Percentiles rank a stretch among this genome's conserved stretches.
Evolutionary conservation across 2,329 filamentous ascomycete species (phyloP).

Genomic region (Dendrostoma leiphaemia): DNA sequence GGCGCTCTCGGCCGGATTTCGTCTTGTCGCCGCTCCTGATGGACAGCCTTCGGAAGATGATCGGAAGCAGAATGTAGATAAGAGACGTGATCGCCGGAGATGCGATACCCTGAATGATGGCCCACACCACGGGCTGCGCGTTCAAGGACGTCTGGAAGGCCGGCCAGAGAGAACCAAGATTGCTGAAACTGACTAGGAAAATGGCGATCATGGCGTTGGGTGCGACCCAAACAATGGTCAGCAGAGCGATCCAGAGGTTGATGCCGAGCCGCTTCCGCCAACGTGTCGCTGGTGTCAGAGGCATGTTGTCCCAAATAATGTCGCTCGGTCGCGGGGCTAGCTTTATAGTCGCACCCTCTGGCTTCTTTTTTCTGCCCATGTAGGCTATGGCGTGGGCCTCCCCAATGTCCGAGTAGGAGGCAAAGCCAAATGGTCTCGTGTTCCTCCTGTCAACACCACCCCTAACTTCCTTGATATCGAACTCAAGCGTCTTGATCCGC

Average conservation of each 20-base stretch:
- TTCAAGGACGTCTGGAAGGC: constrained; percentile 67
- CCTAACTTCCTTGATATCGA: constrained; percentile 80
- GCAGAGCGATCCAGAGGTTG: constrained; percentile 75
- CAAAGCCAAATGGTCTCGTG: constrained; percentile 89
- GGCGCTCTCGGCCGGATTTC: constrained; percentile 87
- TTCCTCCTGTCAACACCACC: constrained; percentile 81
- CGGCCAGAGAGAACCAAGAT: constrained; percentile 77
- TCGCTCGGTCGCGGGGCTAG: constrained; percentile 87
- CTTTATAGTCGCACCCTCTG: constrained; percentile 71
- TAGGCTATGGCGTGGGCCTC: constrained; percentile 89
- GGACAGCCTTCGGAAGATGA: constrained; percentile 85
- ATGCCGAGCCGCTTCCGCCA: constrained; percentile 74
- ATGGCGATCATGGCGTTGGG: constrained; percentile 94
- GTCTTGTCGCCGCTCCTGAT: constrained; percentile 83
- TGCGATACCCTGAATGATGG: constrained; percentile 85
- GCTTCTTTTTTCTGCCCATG: constrained; percentile 75
- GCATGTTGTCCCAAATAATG: constrained; percentile 94
- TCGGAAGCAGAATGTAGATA: constrained; percentile 83
- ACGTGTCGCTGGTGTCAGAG: constrained; percentile 65
- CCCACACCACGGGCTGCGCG: constrained; percentile 68
- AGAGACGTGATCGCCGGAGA: constrained; percentile 85
- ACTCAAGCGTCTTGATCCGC: constrained; percentile 78
- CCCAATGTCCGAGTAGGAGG: constrained; percentile 84
- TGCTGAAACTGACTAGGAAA: constrained; percentile 82
- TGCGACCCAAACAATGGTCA: constrained; percentile 84